These are phyloP conservation scores for Gossypium aridum DNA, from an alignment of 441 rosid species.

Conservation along the genomic window DNA sequence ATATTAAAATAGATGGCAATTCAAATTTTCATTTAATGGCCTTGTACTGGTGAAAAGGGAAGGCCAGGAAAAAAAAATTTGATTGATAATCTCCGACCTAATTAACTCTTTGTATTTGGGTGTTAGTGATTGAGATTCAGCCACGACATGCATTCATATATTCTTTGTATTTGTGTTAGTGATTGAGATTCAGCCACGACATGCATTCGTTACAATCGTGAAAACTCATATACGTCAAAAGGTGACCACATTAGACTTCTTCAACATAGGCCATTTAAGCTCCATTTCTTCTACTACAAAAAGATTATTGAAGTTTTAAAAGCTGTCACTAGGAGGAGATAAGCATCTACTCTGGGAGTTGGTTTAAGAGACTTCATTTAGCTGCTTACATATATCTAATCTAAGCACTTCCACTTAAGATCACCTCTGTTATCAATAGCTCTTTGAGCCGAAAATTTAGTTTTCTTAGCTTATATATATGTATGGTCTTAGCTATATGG, in stretches of 20 bases:
- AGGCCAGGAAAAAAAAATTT: background rate
- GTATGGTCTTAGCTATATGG: background rate
- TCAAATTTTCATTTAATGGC: background rate
- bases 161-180: no score
- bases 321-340: background rate
- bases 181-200: constrained; percentile 4
- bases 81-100: background rate
- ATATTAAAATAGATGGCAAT: no score
- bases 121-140: no score
- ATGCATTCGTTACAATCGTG: background rate
- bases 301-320: background rate
- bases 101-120: background rate
- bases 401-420: background rate
- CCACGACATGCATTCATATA: no score
- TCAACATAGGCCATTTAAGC: background rate
- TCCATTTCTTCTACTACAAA: background rate
- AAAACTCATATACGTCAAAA: background rate
- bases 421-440: background rate
- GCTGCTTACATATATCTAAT: background rate
- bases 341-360: background rate
- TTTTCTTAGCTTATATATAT: background rate
- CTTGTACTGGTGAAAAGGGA: background rate
- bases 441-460: background rate
- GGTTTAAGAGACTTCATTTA: background rate
- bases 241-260: background rate